These are phyloP conservation scores for Backusella liffmaniae DNA, from an alignment of 192 early-diverging fungal genomes.

Conservation along the genomic window DNA sequence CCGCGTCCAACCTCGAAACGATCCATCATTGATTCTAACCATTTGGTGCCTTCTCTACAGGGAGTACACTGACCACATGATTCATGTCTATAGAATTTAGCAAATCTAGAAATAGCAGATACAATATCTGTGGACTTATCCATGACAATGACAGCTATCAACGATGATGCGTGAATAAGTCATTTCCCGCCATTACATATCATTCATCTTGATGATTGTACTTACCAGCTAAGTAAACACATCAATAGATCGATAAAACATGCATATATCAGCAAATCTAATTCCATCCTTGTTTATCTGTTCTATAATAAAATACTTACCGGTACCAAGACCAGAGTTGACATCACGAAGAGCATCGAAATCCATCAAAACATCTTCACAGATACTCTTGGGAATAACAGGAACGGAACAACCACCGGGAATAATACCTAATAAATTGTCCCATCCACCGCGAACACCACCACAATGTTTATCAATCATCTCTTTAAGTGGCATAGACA, in stretches of 20 bases:
- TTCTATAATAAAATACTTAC: not conserved
- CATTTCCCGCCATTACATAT: not conserved
- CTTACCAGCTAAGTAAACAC: not conserved
- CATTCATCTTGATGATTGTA: not conserved
- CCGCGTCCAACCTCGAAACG: constrained; percentile 90
- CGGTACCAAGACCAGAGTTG: constrained; percentile 92
- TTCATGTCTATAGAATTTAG: constrained; percentile 97
- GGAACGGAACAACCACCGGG: constrained; percentile 97
- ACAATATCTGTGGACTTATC: constrained; percentile 98
- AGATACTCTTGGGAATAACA: constrained; percentile 78
- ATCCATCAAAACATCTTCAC: constrained; percentile 96
- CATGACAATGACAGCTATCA: constrained; percentile 91
- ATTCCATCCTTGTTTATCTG: no score
- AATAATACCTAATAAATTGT: constrained; percentile 96
- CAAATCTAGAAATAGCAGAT: constrained; percentile 85
- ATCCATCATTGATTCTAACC: constrained; percentile 96
- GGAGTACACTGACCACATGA: constrained; percentile 99
- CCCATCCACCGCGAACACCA: constrained; percentile 97
- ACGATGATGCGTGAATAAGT: not conserved
- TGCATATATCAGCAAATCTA: constrained; percentile 16
- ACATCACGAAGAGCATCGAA: constrained; percentile 96
- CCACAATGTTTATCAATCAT: constrained; percentile 95
- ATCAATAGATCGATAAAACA: not conserved
- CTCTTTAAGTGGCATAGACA: constrained; percentile 94
- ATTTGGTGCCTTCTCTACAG: constrained; percentile 94